phyloP scores from a whole-genome alignment of 495 filamentous ascomycete species.

The Aspergillus indologenus region DNA sequence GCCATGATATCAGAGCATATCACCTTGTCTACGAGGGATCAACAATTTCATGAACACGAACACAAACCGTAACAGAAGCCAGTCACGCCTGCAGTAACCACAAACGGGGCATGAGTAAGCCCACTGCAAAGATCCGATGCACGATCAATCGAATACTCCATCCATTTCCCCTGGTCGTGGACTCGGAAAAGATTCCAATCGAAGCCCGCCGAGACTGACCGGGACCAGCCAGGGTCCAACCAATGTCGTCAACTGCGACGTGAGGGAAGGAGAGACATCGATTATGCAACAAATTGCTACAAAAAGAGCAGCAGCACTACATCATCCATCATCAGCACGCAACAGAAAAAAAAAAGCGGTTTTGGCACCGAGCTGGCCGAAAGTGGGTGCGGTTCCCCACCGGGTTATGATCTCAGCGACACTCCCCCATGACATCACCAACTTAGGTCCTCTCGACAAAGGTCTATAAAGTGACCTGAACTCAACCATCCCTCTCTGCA shows the following conservation, averaged over 20 bases:
- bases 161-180: not conserved
- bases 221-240: not conserved
- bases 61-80: no score
- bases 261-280: no score
- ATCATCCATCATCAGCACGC: not conserved
- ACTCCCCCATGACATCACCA: constrained; percentile 1
- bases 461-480: not conserved
- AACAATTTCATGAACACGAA: no score
- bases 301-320: not conserved
- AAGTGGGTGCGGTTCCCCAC: not conserved
- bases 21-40: not conserved
- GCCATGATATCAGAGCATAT: not conserved
- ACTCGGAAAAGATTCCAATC: not conserved
- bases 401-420: constrained; percentile 4
- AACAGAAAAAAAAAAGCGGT: not conserved
- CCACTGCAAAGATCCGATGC: not conserved
- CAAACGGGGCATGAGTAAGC: not conserved
- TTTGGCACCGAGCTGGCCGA: not conserved
- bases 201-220: not conserved
- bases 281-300: not conserved
- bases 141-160: not conserved
- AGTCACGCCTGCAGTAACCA: not conserved
- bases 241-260: not conserved
- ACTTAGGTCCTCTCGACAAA: not conserved
- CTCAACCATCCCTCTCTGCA: not conserved